phyloP scores from a whole-genome alignment of 129 eudicot genomes.

The Escallonia herrerae region DNA sequence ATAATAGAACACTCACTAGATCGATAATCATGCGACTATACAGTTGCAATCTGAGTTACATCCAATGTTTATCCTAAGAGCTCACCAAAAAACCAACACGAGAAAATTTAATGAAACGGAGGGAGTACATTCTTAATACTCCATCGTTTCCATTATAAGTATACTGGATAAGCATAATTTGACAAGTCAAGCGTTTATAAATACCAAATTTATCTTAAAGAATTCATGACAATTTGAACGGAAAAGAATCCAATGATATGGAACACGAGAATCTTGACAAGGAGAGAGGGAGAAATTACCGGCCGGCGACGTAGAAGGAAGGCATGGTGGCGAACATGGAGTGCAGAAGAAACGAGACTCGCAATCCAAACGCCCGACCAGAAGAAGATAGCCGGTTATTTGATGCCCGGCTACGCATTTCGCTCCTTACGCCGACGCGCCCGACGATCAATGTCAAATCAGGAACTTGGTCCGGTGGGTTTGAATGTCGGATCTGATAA shows the following conservation, averaged over 20 bases:
- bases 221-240: neutral
- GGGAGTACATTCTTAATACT: too few species aligned
- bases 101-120: too few species aligned
- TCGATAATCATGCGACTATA: too few species aligned
- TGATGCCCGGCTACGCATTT: constrained; percentile 70
- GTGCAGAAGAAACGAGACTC: constrained; percentile 42
- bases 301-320: constrained; percentile 60
- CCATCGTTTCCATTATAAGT: too few species aligned
- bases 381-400: constrained; percentile 40
- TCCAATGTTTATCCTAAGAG: too few species aligned
- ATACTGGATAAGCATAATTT: too few species aligned
- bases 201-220: too few species aligned
- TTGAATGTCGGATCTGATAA: neutral
- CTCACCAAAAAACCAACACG: too few species aligned
- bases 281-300: constrained; percentile 25
- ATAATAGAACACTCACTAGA: too few species aligned
- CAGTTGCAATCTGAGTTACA: too few species aligned
- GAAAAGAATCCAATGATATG: neutral
- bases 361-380: constrained; percentile 41
- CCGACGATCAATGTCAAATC: neutral
- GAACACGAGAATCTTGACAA: neutral
- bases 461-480: neutral
- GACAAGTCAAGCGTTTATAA: too few species aligned
- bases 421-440: constrained; percentile 4
- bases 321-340: constrained; percentile 87